Evolutionary conservation across 257 asterid genomes (phyloP).

Genomic region (Lithospermum erythrorhizon): DNA sequence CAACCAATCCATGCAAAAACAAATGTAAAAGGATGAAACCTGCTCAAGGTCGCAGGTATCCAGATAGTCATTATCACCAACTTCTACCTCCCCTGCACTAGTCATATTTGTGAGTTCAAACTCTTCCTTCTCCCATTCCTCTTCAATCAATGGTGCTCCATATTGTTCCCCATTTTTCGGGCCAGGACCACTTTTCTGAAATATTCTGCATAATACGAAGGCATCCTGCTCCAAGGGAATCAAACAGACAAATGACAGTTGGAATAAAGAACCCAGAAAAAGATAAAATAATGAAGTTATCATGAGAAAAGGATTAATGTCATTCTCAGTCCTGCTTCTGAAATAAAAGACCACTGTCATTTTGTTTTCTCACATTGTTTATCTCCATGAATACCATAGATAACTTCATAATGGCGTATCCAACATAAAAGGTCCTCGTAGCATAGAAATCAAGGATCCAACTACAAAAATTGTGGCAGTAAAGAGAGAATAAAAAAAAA

Average conservation of each 20-base stretch:
- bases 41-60: slow-evolving; percentile 61
- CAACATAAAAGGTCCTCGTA: too few species aligned
- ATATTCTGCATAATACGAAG: slow-evolving; percentile 70
- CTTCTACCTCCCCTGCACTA: slow-evolving; percentile 29
- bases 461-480: neutral
- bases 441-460: neutral
- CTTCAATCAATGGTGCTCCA: slow-evolving; percentile 77
- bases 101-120: slow-evolving; percentile 38
- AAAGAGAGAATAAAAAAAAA: neutral
- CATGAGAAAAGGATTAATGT: neutral
- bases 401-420: too few species aligned
- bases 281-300: neutral
- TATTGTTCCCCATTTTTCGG: slow-evolving; percentile 93
- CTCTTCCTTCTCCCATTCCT: slow-evolving; percentile 70
- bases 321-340: neutral
- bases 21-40: slow-evolving; percentile 21
- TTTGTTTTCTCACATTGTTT: too few species aligned
- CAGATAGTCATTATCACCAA: slow-evolving; percentile 35
- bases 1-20: too few species aligned
- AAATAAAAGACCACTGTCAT: too few species aligned
- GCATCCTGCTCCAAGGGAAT: slow-evolving; percentile 33
- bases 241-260: neutral
- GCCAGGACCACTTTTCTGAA: slow-evolving; percentile 80
- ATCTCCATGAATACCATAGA: too few species aligned
- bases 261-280: neutral